A percentile compares a stretch with the other conserved stretches of the same genome.
phyloP scores from a whole-genome alignment of 2,329 filamentous ascomycete species.

The Blastomyces percursus region DNA sequence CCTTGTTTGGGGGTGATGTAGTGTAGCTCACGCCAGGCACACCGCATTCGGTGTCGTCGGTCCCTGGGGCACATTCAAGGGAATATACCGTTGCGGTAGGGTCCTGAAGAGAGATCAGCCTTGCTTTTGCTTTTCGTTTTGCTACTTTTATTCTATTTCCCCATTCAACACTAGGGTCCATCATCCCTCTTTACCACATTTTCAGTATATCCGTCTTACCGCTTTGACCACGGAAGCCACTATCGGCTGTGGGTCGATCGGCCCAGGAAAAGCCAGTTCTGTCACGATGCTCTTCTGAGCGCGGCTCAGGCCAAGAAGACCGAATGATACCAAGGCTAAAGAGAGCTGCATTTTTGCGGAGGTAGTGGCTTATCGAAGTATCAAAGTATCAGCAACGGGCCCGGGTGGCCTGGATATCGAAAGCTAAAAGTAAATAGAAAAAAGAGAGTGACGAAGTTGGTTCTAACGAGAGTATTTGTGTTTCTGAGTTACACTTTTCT shows the following conservation, averaged over 20 bases:
- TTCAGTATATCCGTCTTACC: not conserved
- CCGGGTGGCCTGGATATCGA: not conserved
- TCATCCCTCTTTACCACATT: not conserved
- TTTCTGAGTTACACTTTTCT: not conserved
- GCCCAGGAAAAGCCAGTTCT: not conserved
- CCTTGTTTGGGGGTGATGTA: not conserved
- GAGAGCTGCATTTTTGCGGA: not conserved
- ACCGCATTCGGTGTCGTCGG: not conserved
- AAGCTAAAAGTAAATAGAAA: not conserved
- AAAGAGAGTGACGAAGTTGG: not conserved
- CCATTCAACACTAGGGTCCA: not conserved
- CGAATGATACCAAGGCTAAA: not conserved
- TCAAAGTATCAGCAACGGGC: not conserved
- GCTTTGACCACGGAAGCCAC: not conserved
- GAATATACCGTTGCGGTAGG: not conserved
- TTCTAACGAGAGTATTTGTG: not conserved
- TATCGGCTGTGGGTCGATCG: not conserved
- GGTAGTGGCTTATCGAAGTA: not conserved
- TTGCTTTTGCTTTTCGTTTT: not conserved
- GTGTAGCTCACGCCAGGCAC: not conserved
- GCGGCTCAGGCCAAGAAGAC: not conserved
- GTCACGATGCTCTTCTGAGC: constrained; percentile 1
- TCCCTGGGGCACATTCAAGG: not conserved
- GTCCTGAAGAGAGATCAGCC: not conserved
- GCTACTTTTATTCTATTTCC: not conserved